Evolutionary conservation across 2,329 filamentous ascomycete genomes (phyloP).

Genomic region (Monosporascus sp.): DNA sequence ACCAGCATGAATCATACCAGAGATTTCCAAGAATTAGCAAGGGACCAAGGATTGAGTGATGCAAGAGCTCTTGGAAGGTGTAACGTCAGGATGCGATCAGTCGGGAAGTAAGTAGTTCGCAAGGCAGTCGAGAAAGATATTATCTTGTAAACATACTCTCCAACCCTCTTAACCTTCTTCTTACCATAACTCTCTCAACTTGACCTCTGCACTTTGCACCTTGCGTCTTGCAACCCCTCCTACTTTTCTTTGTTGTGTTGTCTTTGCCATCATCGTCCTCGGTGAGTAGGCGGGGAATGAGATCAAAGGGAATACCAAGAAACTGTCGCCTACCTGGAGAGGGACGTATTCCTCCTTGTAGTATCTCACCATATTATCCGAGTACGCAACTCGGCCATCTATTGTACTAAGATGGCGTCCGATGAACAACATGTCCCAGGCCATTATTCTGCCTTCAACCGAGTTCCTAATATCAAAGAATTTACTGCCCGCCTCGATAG

Average conservation of each 20-base stretch:
- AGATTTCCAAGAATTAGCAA: too few relatives aligned
- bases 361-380: neutral
- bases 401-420: conserved; percentile 1
- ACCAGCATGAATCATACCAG: too few relatives aligned
- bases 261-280: too few relatives aligned
- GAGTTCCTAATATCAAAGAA: conserved; percentile 80
- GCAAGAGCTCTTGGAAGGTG: too few relatives aligned
- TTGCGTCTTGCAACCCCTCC: neutral
- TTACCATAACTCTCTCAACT: neutral
- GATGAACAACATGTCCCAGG: conserved; percentile 15
- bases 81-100: too few relatives aligned
- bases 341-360: too few relatives aligned
- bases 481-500: conserved; percentile 74
- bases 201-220: neutral
- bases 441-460: conserved; percentile 78
- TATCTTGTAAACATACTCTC: neutral
- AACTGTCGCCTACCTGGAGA: too few relatives aligned
- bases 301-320: too few relatives aligned
- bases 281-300: too few relatives aligned
- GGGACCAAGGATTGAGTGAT: too few relatives aligned
- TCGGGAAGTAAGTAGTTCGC: too few relatives aligned
- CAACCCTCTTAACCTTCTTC: neutral
- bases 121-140: too few relatives aligned
- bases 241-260: neutral
- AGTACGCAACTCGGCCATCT: neutral